Percentiles rank a stretch among this genome's conserved stretches.
Conservation (phyloP, 352 stramenopile species). For the Globisporangium camurandrum region DNA sequence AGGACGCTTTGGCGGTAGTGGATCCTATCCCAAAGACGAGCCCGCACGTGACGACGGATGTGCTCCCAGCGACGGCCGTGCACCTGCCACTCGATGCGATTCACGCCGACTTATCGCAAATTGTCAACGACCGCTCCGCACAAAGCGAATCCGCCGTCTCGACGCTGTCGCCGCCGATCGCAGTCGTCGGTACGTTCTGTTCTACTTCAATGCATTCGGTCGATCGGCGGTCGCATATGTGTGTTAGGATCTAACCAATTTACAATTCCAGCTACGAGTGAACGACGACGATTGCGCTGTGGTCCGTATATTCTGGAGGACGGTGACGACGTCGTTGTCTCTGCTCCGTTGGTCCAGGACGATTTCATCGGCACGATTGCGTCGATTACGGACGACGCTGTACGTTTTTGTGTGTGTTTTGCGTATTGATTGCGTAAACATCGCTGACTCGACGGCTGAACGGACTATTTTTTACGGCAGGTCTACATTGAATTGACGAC, state of each 20-base stretch:
- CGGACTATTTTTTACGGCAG: conserved; percentile 13
- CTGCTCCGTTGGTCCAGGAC: conserved; percentile 50
- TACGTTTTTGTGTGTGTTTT: conserved; percentile 9
- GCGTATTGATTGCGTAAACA: background rate
- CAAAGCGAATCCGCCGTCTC: too few species aligned
- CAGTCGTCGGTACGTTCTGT: too few species aligned
- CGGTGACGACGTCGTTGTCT: conserved; percentile 69
- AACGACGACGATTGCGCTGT: conserved; percentile 49
- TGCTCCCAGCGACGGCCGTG: conserved; percentile 26
- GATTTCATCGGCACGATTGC: conserved; percentile 75
- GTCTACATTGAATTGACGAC: conserved; percentile 59
- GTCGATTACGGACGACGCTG: conserved; percentile 63
- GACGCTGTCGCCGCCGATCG: too few species aligned
- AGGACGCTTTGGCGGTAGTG: conserved; percentile 2
- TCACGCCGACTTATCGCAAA: conserved; percentile 43
- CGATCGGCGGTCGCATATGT: too few species aligned
- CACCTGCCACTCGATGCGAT: conserved; percentile 51
- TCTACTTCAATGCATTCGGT: too few species aligned
- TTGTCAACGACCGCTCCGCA: conserved; percentile 34
- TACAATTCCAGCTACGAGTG: conserved; percentile 41
- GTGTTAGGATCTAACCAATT: too few species aligned
- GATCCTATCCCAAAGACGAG: too few species aligned
- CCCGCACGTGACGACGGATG: conserved; percentile 7
- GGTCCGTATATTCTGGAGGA: conserved; percentile 77
- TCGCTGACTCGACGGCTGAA: background rate